Evolutionary conservation across 768 basidiomycete species (phyloP).

Genomic region (Lactifluus echinatus): DNA sequence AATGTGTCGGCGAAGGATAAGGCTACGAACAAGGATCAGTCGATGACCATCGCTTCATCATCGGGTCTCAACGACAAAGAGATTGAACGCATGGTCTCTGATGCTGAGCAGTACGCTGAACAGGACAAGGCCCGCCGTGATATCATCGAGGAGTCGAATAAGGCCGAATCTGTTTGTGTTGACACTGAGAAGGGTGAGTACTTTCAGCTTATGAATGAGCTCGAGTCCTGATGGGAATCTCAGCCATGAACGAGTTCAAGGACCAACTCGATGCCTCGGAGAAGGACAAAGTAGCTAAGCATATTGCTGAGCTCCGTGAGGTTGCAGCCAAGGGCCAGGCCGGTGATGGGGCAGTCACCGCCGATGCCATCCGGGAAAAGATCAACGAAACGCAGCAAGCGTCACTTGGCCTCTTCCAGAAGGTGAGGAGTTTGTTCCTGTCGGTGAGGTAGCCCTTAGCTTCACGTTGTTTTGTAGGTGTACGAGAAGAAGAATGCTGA

Average conservation of each 20-base stretch:
- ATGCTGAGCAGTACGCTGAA: slow-evolving; percentile 92
- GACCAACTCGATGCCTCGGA: slow-evolving; percentile 89
- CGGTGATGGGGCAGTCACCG: slow-evolving; percentile 70
- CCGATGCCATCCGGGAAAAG: slow-evolving; percentile 87
- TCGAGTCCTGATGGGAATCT: not conserved
- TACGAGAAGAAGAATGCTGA: slow-evolving; percentile 89
- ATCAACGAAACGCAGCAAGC: slow-evolving; percentile 91
- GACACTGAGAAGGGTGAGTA: slow-evolving; percentile 89
- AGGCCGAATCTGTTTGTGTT: slow-evolving; percentile 86
- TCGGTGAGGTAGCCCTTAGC: not conserved
- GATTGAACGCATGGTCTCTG: slow-evolving; percentile 93
- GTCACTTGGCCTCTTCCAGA: slow-evolving; percentile 94
- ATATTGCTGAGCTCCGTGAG: slow-evolving; percentile 81
- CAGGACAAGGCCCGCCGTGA: slow-evolving; percentile 78
- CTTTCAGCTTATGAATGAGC: not conserved
- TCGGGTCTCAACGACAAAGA: slow-evolving; percentile 95
- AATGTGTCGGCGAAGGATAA: slow-evolving; percentile 96
- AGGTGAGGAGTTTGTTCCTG: slow-evolving; percentile 29
- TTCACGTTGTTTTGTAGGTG: slow-evolving; percentile 28
- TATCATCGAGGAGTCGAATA: slow-evolving; percentile 94
- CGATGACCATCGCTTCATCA: slow-evolving; percentile 95
- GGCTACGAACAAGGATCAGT: slow-evolving; percentile 84
- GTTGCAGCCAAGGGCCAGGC: slow-evolving; percentile 84
- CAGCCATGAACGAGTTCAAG: slow-evolving; percentile 96
- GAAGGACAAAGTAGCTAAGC: slow-evolving; percentile 88